Conservation (phyloP, 1,284 basidiomycete genomes). For the Apiotrichum gamsii region DNA sequence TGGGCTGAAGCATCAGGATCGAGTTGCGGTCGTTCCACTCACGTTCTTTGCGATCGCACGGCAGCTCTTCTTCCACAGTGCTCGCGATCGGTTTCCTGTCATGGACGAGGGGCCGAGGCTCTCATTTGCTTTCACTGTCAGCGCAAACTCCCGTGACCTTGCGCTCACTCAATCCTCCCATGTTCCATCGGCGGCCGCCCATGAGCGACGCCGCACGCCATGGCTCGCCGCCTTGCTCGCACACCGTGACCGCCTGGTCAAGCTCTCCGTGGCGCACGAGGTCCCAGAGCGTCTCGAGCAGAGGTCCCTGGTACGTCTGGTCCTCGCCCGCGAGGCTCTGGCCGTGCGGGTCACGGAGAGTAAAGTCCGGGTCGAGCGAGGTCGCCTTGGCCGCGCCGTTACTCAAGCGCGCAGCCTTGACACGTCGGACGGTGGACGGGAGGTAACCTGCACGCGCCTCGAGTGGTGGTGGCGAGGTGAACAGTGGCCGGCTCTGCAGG, state of each 20-base stretch:
- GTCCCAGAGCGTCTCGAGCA: constrained; percentile 41
- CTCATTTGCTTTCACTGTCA: constrained; percentile 54
- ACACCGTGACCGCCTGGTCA: constrained; percentile 75
- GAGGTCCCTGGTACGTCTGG: constrained; percentile 37
- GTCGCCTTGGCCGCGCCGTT: constrained; percentile 5
- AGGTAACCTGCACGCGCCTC: constrained; percentile 43
- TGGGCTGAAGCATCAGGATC: constrained; percentile 50
- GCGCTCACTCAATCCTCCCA: constrained; percentile 43
- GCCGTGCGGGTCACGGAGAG: constrained; percentile 39
- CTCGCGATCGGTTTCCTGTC: constrained; percentile 63
- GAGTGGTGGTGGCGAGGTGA: constrained; percentile 33
- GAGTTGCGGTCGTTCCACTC: constrained; percentile 23
- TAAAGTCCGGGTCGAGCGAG: constrained; percentile 44
- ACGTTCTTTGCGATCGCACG: constrained; percentile 71
- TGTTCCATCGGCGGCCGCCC: constrained; percentile 39
- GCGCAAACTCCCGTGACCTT: no score
- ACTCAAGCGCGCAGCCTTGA: constrained; percentile 23
- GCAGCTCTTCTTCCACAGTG: constrained; percentile 80
- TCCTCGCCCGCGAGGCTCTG: constrained; percentile 40
- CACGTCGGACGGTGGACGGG: constrained; percentile 36
- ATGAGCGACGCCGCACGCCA: constrained; percentile 61
- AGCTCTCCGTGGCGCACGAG: constrained; percentile 57
- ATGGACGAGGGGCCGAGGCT: constrained; percentile 16
- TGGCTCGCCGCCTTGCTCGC: constrained; percentile 74
- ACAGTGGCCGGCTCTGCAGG: constrained; percentile 36